phyloP scores from a whole-genome alignment of 148 eudicot genomes.

The Arbutus unedo region DNA sequence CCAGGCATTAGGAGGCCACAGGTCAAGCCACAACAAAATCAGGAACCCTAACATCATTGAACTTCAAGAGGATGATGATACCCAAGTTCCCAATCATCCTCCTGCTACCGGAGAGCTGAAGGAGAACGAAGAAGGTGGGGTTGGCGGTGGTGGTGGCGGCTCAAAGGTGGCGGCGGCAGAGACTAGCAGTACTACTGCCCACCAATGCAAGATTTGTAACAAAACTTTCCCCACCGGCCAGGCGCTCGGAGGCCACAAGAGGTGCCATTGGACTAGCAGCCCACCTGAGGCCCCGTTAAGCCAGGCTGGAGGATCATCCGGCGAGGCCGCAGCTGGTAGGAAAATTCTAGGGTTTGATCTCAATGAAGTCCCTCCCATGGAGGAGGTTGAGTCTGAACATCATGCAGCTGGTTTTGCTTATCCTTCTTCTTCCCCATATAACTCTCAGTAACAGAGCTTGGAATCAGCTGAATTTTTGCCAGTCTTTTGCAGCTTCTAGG shows the following conservation, averaged over 20 bases:
- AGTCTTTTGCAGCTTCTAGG: not conserved
- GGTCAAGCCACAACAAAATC: slow-evolving; percentile 43
- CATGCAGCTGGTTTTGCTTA: slow-evolving; percentile 1
- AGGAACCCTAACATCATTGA: not conserved
- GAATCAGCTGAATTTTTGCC: not conserved
- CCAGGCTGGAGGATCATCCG: not conserved
- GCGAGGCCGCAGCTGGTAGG: not conserved
- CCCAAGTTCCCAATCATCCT: not conserved
- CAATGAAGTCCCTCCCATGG: slow-evolving; percentile 22
- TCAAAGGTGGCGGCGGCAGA: not conserved
- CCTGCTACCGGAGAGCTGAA: not conserved
- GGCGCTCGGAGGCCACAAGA: slow-evolving; percentile 52
- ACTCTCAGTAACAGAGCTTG: not conserved
- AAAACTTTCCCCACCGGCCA: slow-evolving; percentile 39
- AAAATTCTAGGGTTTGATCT: slow-evolving; percentile 20
- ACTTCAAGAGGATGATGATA: not conserved
- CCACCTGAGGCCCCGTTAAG: slow-evolving; percentile 4
- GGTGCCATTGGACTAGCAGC: slow-evolving; percentile 34
- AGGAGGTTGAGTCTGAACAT: slow-evolving; percentile 13
- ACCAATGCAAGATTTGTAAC: slow-evolving; percentile 29
- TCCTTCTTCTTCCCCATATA: not conserved
- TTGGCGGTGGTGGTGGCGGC: not conserved
- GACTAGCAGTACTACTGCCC: not conserved
- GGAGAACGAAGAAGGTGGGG: slow-evolving; percentile 11
- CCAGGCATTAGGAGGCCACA: slow-evolving; percentile 60